Evolutionary conservation across 495 filamentous ascomycete species (phyloP), one percentile per base, ranked within the genome.

Genomic region (Penicillium parvum): DNA sequence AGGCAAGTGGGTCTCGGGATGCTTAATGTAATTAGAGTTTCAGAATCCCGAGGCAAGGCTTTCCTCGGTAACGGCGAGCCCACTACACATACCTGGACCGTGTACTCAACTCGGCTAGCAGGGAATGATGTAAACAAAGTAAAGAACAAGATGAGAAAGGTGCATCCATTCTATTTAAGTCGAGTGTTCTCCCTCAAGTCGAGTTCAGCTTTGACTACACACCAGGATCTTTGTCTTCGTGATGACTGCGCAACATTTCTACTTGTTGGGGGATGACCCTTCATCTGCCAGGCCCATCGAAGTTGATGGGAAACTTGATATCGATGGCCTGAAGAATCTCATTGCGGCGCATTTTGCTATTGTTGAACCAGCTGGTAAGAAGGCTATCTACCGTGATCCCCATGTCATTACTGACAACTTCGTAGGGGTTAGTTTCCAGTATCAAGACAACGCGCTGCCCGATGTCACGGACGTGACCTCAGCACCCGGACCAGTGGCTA

Each of bases 381-480:
- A n/a, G n/a, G n/a, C n/a, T n/a, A n/a, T n/a, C n/a, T 35, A 3
- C 8, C 9, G 20, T n/a, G 32, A n/a, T 19, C 17, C 18, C 2
- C 28, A 14, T 30, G 28, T 2, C 12, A 14, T 20, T 29, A 46
- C 18, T 42, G 4, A 36, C 7, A 11, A 4, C 0, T 16, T 16
- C 3, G 10, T 27, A 71, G 71, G 68, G 2, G 61, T 75, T 32
- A 64, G 52, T 8, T 75, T 75, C 39, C 50, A 64, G 30, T 45
- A 43, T 4, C 41, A 63, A 16, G 56, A 71, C 8, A 15, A 40
- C 3, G 28, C 34, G 2, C 49, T 72, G 2, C 37, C 33, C 5
- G 53, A 58, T 0, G 49, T 67, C 0, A 10, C 50, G 0, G 62
- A 68, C 1, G 38, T 76, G 5, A 26, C 64, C 11, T 38, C 60